Base-by-base conservation (phyloP, 2,329 filamentous ascomycete genomes). In the Aphanocladium album region DNA sequence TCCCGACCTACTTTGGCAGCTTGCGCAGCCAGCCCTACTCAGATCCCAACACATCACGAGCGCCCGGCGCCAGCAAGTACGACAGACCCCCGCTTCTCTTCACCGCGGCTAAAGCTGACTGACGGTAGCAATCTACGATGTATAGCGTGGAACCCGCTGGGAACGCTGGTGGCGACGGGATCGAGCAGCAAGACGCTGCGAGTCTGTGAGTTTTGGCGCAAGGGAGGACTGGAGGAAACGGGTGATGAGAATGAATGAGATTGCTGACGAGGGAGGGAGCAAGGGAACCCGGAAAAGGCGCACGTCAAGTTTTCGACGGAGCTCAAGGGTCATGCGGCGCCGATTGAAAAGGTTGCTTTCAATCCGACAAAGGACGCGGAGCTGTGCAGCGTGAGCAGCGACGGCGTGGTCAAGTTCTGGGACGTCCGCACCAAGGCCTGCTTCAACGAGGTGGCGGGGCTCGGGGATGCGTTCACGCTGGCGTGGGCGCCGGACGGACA, bases 111-210 rank as follows among this genome's bases (percentile, higher is more conserved):
- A n/a, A n/a, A n/a, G n/a, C n/a, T 58, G 54, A 49, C 66, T 68
- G 60, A 68, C 47, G 33, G 35, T 61, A 58, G 60, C 65, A 91
- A 88, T 64, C 81, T 96, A 60, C 86, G 90, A 45, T 88, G 89
- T 1, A 87, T 98, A 65, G 88, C 90, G 43, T 98, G 93, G 93
- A 96, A 93, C 65, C 90, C 93, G 0, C 80, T 90, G 0, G 92
- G 93, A 37, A 89, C 85, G 9, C 80, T 95, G 62, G 86, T 98
- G 63, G 93, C 93, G 0, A 96, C 93, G 0, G 92, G 91, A 3
- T 83, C 88, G 6, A 78, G 81, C 25, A 87, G 91, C 69, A 85
- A 83, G 66, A 89, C 83, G 9, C 74, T 93, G 58, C 85, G 90
- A 67, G 87, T 93, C 52, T 93, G 90, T 86, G 70, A 70, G 83